Evolutionary conservation across 352 stramenopile genomes (phyloP), one percentile per base, ranked within the genome.

Genomic region (Phytophthora vignae): DNA sequence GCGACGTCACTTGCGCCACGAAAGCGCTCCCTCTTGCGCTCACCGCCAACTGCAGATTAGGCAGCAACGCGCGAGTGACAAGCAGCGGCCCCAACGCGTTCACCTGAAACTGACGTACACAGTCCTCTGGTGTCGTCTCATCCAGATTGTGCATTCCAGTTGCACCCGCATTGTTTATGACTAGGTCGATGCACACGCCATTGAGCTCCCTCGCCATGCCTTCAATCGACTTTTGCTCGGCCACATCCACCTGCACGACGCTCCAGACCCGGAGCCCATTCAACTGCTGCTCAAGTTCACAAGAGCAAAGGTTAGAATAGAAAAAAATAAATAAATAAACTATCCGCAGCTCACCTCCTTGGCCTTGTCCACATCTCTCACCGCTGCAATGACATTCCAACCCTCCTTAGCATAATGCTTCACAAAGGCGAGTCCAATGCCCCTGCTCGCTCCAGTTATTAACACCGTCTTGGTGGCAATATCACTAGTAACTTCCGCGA

Each of bases 121-220:
- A 58, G 25, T 88, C 67, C 25, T 78, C 71, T 38, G 77, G 71
- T 19, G 82, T 85, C 17, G 74, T 78, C 10, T 69, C 68, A 21
- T 73, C 67, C 17, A 91, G 27, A 56, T 60, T 44, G 61, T 66
- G 55, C 27, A 63, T 27, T 29, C 71, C 64, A 22, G 77, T 60
- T 2, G 79, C 67, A 10, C 82, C 81, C 1, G 84, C 86, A 67
- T 92, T 92, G 60, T 93, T 91, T 50, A 91, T 76, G 8, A 91
- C 44, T 48, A 92, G 36, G 50, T 91, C 81, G 56, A 93, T 78
- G 4, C 73, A 53, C 19, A 80, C 78, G 40, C 72, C 74, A 19
- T 78, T 36, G 9, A 91, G 68, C 53, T 62, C 52, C 49, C 62
- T 67, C 21, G 77, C 81, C 12, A 72, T 76, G 12, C 57, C 57